Percentiles rank a stretch among this genome's conserved stretches.
Conservation (phyloP, 2,329 filamentous ascomycete species). For the Emmonsiellopsis sp. region DNA sequence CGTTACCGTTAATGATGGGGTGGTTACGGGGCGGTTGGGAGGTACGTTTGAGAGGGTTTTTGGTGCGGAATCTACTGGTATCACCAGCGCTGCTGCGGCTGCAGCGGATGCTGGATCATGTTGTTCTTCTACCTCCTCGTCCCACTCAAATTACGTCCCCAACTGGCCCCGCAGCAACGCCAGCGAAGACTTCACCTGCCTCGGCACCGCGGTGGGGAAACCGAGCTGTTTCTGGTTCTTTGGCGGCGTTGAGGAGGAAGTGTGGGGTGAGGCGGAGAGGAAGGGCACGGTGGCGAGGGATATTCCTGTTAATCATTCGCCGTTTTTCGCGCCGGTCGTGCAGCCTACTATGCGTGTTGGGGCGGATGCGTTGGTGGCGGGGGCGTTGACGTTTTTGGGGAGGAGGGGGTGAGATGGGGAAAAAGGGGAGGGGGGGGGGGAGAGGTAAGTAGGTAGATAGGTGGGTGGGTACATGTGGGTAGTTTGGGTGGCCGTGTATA, state of each 20-base stretch:
- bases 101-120: neutral
- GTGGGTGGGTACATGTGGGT: too few species aligned
- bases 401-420: neutral
- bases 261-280: conserved; percentile 41
- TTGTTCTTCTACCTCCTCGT: neutral
- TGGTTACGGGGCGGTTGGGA: conserved; percentile 33
- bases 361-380: conserved; percentile 42
- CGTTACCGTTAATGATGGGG: conserved; percentile 43
- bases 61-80: conserved; percentile 13
- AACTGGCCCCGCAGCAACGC: conserved; percentile 24
- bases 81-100: neutral
- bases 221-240: conserved; percentile 50
- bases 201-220: conserved; percentile 41
- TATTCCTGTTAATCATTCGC: conserved; percentile 51
- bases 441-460: too few species aligned
- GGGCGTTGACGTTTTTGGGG: conserved; percentile 37
- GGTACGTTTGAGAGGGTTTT: conserved; percentile 41
- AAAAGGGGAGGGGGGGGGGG: too few species aligned
- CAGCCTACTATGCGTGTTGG: conserved; percentile 48
- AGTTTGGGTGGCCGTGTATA: too few species aligned
- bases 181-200: conserved; percentile 50
- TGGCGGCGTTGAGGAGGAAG: conserved; percentile 42
- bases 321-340: conserved; percentile 49
- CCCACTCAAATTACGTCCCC: conserved; percentile 16
- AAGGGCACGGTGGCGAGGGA: conserved; percentile 35